phyloP scores from a whole-genome alignment of 495 filamentous ascomycete species.

The Terfezia claveryi region DNA sequence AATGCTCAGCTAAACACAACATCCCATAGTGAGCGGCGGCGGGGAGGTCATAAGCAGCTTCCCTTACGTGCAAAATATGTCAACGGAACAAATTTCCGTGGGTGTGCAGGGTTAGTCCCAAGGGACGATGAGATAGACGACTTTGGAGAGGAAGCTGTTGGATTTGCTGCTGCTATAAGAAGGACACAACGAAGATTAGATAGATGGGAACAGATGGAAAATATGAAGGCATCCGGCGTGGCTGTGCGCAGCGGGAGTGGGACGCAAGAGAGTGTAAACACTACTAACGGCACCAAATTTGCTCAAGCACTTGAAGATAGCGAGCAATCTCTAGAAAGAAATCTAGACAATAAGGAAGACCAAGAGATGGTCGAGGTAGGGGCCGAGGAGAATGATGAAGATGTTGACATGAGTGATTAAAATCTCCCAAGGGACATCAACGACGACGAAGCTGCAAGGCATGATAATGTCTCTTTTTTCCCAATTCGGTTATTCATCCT shows the following conservation, averaged over 20 bases:
- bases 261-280: slow-evolving; percentile 5
- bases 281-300: slow-evolving; percentile 5
- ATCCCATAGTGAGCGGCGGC: not conserved
- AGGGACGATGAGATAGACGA: slow-evolving; percentile 45
- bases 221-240: slow-evolving; percentile 21
- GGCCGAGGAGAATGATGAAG: not conserved
- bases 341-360: slow-evolving; percentile 25
- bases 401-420: not conserved
- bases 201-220: slow-evolving; percentile 43
- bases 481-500: too few species aligned
- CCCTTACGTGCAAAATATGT: slow-evolving; percentile 1
- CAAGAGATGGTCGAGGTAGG: not conserved
- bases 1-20: not conserved
- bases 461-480: too few species aligned
- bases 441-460: too few species aligned
- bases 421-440: too few species aligned
- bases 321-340: slow-evolving; percentile 4
- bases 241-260: slow-evolving; percentile 25
- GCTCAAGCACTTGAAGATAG: slow-evolving; percentile 20
- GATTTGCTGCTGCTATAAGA: slow-evolving; percentile 50
- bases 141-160: slow-evolving; percentile 54
- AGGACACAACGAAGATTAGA: slow-evolving; percentile 46
- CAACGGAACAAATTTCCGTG: slow-evolving; percentile 26
- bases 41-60: not conserved
- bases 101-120: slow-evolving; percentile 47